Evolutionary conservation across 768 basidiomycete species (phyloP), one percentile per base, ranked within the genome.

Genomic region (Floccularia luteovirens): DNA sequence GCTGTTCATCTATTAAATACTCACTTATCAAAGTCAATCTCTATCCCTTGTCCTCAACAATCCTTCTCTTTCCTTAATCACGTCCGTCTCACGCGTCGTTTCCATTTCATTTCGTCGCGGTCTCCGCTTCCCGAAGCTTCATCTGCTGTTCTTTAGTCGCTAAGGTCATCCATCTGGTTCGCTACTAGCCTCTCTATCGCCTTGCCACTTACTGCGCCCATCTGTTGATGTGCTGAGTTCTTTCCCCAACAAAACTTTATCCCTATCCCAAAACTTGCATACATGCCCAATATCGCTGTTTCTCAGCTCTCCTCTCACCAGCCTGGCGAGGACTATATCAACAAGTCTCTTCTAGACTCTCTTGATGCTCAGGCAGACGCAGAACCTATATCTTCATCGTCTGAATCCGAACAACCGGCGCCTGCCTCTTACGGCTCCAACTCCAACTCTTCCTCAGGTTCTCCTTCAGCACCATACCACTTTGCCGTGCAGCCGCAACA

Each of bases 301-400:
- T 58, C 62, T 52, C 61, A 59, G 32, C 52, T 54, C 47, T 56
- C 53, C 49, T 65, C 62, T 52, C 66, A 63, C 51, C 64, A 58
- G 46, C 57, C 61, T 42, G 82, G 79, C 75, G 87, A 90, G 75
- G 86, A 84, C 62, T 79, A 80, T 53, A 87, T 90, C 58, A 90
- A 89, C 68, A 80, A 81, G 58, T 88, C 86, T 40, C 73, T 90
- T 43, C 65, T 90, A 49, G 87, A 85, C 60, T 83, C 80, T 30
- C 74, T 90, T 55, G 79, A 90, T 74, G 83, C 80, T 40, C 79
- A 86, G 61, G 85, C 81, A 37, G 86, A 89, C 74, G 74, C 83
- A 41, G 85, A 88, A 59, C 83, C 82, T 34, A 56, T 69, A 41
- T 69, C 61, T 24, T 66, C 72, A 34, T 64, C 70, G 36, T 62